A percentile compares a stretch with the other conserved stretches of the same genome.
phyloP scores from a whole-genome alignment of 2,329 filamentous ascomycete genomes.

The Sclerotinia sclerotiorum region DNA sequence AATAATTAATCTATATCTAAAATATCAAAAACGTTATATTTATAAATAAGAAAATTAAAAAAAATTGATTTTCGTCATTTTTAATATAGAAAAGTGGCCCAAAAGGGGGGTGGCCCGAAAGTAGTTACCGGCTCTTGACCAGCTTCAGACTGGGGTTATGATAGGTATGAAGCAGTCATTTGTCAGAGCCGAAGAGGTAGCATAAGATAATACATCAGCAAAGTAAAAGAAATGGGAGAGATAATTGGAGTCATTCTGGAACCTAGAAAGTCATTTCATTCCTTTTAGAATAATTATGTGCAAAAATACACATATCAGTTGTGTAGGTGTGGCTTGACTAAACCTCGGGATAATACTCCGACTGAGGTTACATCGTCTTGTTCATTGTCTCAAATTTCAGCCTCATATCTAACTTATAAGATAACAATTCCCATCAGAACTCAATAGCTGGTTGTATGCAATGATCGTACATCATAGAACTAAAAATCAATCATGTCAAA shows the following conservation, averaged over 20 bases:
- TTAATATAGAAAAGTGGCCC: too few species aligned
- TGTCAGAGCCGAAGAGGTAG: constrained; percentile 6
- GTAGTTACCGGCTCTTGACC: not conserved
- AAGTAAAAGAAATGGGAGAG: not conserved
- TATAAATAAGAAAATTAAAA: too few species aligned
- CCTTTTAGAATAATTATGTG: not conserved
- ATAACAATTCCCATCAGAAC: not conserved
- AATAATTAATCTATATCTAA: too few species aligned
- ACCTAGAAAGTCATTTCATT: not conserved
- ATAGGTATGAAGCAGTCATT: not conserved
- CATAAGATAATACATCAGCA: not conserved
- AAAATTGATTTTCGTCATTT: too few species aligned
- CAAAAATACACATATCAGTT: not conserved
- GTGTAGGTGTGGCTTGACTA: not conserved
- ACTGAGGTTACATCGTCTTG: not conserved
- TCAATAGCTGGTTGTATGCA: not conserved
- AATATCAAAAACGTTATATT: too few species aligned
- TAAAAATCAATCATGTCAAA: not conserved
- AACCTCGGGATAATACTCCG: not conserved
- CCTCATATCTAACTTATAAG: not conserved
- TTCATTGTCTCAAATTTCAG: not conserved
- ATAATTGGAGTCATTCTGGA: not conserved
- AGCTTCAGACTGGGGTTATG: not conserved
- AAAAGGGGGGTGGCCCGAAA: too few species aligned
- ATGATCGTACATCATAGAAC: not conserved